These are phyloP conservation scores for Veloporphyrellus conicus DNA, from an alignment of 1,284 basidiomycete species.

Conservation along the genomic window DNA sequence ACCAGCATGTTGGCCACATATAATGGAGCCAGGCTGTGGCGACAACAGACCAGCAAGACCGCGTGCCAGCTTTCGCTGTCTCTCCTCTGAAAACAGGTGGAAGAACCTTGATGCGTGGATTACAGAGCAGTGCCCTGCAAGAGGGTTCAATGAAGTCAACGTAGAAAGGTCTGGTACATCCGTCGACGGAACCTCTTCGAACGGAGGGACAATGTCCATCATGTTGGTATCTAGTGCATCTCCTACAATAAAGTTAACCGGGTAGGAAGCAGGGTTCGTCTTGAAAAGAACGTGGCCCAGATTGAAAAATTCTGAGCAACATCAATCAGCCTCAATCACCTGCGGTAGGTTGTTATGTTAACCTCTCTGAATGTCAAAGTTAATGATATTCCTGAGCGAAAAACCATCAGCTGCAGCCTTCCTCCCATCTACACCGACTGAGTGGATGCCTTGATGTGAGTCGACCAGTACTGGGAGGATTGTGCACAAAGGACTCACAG, in stretches of 20 bases:
- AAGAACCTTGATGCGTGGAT: slow-evolving; percentile 36
- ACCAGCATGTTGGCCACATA: slow-evolving; percentile 27
- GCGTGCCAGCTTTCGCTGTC: slow-evolving; percentile 31
- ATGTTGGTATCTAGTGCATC: slow-evolving; percentile 33
- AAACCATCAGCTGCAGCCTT: slow-evolving; percentile 25
- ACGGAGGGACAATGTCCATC: slow-evolving; percentile 20
- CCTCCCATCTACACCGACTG: slow-evolving; percentile 28
- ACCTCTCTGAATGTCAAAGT: slow-evolving; percentile 21
- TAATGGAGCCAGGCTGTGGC: slow-evolving; percentile 28
- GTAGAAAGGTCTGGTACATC: slow-evolving; percentile 21
- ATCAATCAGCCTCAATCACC: too few relatives aligned
- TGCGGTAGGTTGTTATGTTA: not conserved
- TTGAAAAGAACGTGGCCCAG: slow-evolving; percentile 38
- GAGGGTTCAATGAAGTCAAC: slow-evolving; percentile 34
- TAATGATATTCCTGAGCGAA: slow-evolving; percentile 24
- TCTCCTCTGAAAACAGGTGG: slow-evolving; percentile 37
- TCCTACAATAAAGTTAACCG: slow-evolving; percentile 34
- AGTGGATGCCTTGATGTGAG: not conserved
- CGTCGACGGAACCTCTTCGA: slow-evolving; percentile 1
- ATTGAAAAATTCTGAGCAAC: slow-evolving; percentile 28
- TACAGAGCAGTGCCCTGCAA: slow-evolving; percentile 30
- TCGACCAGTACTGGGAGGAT: not conserved
- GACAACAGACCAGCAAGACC: slow-evolving; percentile 34
- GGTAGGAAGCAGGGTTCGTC: slow-evolving; percentile 30
- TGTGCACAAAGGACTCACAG: slow-evolving; percentile 14